Evolutionary conservation across 2,329 filamentous ascomycete species (phyloP).

Genomic region (Penicillium sp.): DNA sequence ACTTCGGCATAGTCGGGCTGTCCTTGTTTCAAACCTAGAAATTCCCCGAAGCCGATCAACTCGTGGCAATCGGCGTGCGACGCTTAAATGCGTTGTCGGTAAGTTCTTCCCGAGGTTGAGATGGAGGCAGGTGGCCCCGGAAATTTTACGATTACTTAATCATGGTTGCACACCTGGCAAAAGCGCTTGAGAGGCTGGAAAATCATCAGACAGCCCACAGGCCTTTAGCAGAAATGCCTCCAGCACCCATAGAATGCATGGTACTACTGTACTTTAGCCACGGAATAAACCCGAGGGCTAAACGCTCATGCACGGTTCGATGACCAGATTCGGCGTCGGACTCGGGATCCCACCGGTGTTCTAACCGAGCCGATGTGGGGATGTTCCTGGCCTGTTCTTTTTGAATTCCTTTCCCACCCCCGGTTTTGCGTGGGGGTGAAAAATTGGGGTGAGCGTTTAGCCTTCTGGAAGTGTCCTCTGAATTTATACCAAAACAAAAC

Average conservation of each 20-base stretch:
- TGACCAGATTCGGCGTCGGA: conserved; percentile 8
- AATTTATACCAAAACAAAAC: neutral
- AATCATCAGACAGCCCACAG: neutral
- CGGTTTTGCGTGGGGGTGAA: neutral
- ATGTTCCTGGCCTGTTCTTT: conserved; percentile 7
- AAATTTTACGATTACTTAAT: neutral
- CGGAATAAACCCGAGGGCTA: conserved; percentile 1
- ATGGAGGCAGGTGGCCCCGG: neutral
- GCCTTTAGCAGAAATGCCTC: neutral
- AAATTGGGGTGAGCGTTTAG: neutral
- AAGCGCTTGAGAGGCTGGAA: no score
- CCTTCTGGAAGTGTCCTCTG: neutral
- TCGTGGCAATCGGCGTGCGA: neutral
- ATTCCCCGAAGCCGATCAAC: neutral
- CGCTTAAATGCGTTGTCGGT: neutral
- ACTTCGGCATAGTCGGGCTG: neutral
- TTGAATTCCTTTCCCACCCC: neutral
- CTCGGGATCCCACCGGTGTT: conserved; percentile 10
- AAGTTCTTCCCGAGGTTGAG: neutral
- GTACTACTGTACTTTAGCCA: conserved; percentile 1
- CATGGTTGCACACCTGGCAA: neutral
- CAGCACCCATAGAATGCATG: neutral
- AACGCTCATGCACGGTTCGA: conserved; percentile 4
- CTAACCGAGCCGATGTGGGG: conserved; percentile 16
- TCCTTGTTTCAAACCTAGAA: neutral